Percentiles rank a stretch among this genome's conserved stretches.
Evolutionary conservation across 2,329 filamentous ascomycete genomes (phyloP).

Genomic region (Ophiobolus disseminans): DNA sequence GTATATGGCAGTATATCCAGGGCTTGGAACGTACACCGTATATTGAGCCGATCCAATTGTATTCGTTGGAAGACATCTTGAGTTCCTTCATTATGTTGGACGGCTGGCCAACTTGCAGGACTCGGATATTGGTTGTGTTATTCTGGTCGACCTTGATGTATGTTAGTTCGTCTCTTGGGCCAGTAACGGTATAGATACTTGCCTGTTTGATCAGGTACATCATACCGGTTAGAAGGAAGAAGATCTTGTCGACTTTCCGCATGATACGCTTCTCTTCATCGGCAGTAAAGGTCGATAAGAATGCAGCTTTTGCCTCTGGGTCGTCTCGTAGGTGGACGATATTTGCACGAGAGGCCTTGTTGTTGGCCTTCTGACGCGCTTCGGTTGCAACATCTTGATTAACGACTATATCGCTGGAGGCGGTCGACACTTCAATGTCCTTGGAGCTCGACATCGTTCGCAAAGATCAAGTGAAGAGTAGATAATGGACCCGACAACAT

Average conservation of each 20-base stretch:
- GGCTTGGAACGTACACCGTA: conserved; percentile 22
- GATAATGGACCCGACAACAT: conserved; percentile 3
- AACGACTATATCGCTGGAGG: conserved; percentile 8
- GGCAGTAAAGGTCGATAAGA: conserved; percentile 27
- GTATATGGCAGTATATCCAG: no score
- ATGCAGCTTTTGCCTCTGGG: conserved; percentile 27
- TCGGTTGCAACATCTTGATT: conserved; percentile 17
- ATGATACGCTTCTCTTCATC: conserved; percentile 33
- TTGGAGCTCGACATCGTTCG: conserved; percentile 6
- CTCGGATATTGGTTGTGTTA: conserved; percentile 31
- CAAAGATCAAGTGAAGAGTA: neutral
- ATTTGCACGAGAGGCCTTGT: conserved; percentile 17
- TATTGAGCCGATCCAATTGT: conserved; percentile 34
- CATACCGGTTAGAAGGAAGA: conserved; percentile 28
- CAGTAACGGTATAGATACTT: neutral
- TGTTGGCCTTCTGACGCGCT: conserved; percentile 15
- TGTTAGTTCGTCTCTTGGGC: neutral
- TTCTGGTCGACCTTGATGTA: conserved; percentile 26
- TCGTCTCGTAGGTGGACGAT: conserved; percentile 25
- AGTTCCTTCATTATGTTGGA: conserved; percentile 28
- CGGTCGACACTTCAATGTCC: conserved; percentile 6
- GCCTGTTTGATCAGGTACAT: conserved; percentile 35
- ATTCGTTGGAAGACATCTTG: conserved; percentile 28
- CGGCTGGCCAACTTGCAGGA: conserved; percentile 29
- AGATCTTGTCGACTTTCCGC: conserved; percentile 29